phyloP scores from a whole-genome alignment of 2,329 filamentous ascomycete genomes.

The Clathrospora elynae region DNA sequence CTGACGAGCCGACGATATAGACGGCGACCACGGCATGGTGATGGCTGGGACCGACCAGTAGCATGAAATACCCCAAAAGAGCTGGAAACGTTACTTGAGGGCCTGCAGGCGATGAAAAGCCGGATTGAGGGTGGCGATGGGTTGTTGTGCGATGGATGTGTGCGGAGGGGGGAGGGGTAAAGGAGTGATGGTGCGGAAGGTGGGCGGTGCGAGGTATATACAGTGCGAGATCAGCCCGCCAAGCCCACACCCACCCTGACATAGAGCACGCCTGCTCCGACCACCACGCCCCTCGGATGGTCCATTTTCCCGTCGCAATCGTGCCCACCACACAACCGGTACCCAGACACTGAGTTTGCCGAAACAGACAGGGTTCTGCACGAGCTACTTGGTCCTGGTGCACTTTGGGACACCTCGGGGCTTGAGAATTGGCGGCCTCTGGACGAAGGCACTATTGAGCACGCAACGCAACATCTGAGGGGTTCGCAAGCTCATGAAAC shows the following conservation, averaged over 20 bases:
- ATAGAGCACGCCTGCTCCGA: conserved; percentile 11
- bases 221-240: conserved; percentile 24
- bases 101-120: conserved; percentile 2
- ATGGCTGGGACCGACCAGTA: conserved; percentile 7
- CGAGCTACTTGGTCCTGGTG: background rate
- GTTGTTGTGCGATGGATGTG: conserved; percentile 9
- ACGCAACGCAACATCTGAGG: background rate
- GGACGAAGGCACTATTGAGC: conserved; percentile 1
- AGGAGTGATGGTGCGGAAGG: conserved; percentile 17
- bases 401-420: conserved; percentile 16
- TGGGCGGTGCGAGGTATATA: conserved; percentile 33
- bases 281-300: conserved; percentile 12
- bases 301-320: conserved; percentile 2
- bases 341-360: background rate
- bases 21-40: conserved; percentile 33
- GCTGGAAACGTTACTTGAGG: conserved; percentile 7
- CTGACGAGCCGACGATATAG: conserved; percentile 3
- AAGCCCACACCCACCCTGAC: conserved; percentile 22
- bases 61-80: conserved; percentile 7
- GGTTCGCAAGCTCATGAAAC: background rate
- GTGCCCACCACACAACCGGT: background rate
- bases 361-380: background rate
- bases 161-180: conserved; percentile 10
- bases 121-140: conserved; percentile 4
- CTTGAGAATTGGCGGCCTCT: conserved; percentile 6